Evolutionary conservation across 768 basidiomycete genomes (phyloP).

Genomic region (Favolaschia claudopus): DNA sequence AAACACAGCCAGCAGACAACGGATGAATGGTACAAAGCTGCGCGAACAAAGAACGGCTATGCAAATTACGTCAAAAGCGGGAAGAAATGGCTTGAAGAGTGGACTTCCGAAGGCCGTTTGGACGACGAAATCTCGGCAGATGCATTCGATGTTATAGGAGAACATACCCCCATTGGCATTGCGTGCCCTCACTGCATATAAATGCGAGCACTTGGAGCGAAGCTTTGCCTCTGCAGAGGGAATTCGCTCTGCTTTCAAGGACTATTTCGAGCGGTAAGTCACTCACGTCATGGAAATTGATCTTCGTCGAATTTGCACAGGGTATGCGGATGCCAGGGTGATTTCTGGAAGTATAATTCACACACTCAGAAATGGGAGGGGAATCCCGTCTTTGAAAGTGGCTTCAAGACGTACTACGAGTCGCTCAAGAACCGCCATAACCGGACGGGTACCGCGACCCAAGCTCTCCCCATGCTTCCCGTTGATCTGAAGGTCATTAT

Average conservation of each 20-base stretch:
- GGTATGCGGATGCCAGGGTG: constrained; percentile 26
- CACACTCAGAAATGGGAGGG: constrained; percentile 27
- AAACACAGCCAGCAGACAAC: constrained; percentile 23
- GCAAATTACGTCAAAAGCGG: constrained; percentile 30
- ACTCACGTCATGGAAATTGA: too few species aligned
- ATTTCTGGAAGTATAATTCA: constrained; percentile 23
- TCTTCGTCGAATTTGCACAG: too few species aligned
- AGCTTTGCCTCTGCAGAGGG: constrained; percentile 26
- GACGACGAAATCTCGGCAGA: constrained; percentile 1
- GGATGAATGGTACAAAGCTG: constrained; percentile 30
- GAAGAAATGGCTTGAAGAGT: constrained; percentile 16
- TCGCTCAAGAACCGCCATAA: constrained; percentile 26
- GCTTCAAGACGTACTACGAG: constrained; percentile 24
- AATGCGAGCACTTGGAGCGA: constrained; percentile 26
- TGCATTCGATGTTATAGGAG: constrained; percentile 25
- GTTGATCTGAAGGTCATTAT: constrained; percentile 27
- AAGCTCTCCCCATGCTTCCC: constrained; percentile 31
- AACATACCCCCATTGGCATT: constrained; percentile 22
- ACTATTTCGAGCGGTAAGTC: constrained; percentile 27
- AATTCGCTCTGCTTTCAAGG: constrained; percentile 24
- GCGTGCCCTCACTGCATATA: constrained; percentile 26
- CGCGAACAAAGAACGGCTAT: constrained; percentile 24
- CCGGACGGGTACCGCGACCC: constrained; percentile 19
- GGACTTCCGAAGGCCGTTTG: constrained; percentile 3
- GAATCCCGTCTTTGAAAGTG: constrained; percentile 28